Evolutionary conservation across 2,329 filamentous ascomycete species (phyloP).

Genomic region (Beauveria brongniartii): DNA sequence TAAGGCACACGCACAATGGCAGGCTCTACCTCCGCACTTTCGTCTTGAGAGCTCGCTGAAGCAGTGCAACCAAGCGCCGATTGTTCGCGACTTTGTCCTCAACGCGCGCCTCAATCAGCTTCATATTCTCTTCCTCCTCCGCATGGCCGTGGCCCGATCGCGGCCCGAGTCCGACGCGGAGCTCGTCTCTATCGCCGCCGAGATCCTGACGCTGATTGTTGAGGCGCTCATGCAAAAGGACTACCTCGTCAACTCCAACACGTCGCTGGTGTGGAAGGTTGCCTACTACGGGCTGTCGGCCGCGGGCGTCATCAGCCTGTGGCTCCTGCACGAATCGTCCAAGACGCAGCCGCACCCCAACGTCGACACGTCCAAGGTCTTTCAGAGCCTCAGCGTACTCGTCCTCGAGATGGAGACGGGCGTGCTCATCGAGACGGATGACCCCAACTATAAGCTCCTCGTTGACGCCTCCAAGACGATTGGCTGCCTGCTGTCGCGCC

Average conservation of each 20-base stretch:
- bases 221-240: constrained; percentile 12
- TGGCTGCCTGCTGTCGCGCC: constrained; percentile 5
- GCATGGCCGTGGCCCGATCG: constrained; percentile 4
- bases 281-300: constrained; percentile 16
- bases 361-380: constrained; percentile 8
- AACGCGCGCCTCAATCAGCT: constrained; percentile 9
- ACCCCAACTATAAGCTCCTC: constrained; percentile 17
- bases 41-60: constrained; percentile 10
- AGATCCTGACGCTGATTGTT: constrained; percentile 7
- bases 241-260: constrained; percentile 11
- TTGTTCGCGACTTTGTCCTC: constrained; percentile 9
- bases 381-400: constrained; percentile 15
- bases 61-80: neutral
- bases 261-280: constrained; percentile 13
- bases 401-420: constrained; percentile 16
- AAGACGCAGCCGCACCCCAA: constrained; percentile 5
- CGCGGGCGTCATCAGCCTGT: constrained; percentile 15
- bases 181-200: constrained; percentile 4
- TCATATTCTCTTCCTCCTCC: constrained; percentile 9
- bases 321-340: constrained; percentile 11
- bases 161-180: constrained; percentile 4
- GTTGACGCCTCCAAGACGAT: constrained; percentile 16
- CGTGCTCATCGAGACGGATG: constrained; percentile 13
- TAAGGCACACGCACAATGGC: constrained; percentile 7
- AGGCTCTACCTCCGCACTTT: constrained; percentile 6